phyloP scores from a whole-genome alignment of 441 rosid species.

The Eutrema salsugineum region DNA sequence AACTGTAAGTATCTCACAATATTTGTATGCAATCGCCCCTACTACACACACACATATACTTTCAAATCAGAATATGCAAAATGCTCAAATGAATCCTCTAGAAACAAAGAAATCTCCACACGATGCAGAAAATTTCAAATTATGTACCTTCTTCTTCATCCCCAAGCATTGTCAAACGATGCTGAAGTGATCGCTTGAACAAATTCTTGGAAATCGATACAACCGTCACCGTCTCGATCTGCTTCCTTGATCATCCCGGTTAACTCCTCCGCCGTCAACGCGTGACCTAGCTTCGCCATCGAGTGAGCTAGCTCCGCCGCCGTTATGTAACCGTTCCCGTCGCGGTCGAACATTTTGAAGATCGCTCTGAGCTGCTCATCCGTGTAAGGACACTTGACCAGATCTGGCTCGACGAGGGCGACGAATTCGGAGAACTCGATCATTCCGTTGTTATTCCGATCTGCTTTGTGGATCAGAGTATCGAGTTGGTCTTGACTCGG shows the following conservation, averaged over 20 bases:
- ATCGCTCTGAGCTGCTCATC: conserved; percentile 30
- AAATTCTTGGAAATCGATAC: conserved; percentile 60
- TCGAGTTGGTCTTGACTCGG: conserved; percentile 40
- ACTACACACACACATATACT: conserved; percentile 7
- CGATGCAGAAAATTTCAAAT: background rate
- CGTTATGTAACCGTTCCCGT: conserved; percentile 38
- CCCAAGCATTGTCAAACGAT: conserved; percentile 58
- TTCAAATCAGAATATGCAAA: background rate
- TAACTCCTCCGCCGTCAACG: conserved; percentile 62
- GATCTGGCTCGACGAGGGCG: conserved; percentile 32
- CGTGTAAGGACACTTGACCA: conserved; percentile 33
- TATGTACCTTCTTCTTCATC: conserved; percentile 15
- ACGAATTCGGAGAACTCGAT: conserved; percentile 36
- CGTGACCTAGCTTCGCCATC: conserved; percentile 38
- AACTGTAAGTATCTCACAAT: conserved; percentile 8
- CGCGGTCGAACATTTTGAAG: conserved; percentile 35
- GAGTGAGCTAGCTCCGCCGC: conserved; percentile 39
- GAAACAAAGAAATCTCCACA: background rate
- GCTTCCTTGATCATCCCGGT: conserved; percentile 81
- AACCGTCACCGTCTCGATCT: conserved; percentile 69
- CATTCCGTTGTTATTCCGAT: conserved; percentile 31
- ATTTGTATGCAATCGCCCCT: background rate
- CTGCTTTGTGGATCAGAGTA: conserved; percentile 29
- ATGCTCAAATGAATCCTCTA: background rate
- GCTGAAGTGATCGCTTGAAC: conserved; percentile 62